phyloP scores from a whole-genome alignment of 2,329 filamentous ascomycete species.

The Cladosporium sp. region DNA sequence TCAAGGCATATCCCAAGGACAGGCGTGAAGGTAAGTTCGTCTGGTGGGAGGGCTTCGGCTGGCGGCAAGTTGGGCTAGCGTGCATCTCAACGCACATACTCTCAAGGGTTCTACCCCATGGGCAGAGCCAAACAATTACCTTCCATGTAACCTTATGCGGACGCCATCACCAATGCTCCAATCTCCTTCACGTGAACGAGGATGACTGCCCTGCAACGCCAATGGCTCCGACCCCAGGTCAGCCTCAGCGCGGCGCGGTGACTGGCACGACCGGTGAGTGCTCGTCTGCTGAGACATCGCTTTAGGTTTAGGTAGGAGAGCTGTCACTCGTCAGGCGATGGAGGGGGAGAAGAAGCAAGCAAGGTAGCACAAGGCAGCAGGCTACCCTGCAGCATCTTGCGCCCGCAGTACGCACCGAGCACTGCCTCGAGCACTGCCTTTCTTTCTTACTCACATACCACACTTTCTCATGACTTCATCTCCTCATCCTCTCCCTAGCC shows the following conservation, averaged over 20 bases:
- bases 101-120: background rate
- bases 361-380: constrained; percentile 1
- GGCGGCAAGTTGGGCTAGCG: background rate
- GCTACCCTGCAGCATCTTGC: background rate
- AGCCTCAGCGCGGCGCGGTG: background rate
- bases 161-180: too few species aligned
- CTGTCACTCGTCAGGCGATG: background rate
- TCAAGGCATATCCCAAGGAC: background rate
- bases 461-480: background rate
- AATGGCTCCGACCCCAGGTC: background rate
- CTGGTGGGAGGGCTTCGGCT: background rate
- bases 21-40: background rate
- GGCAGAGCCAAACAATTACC: background rate
- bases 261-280: background rate
- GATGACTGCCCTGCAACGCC: background rate
- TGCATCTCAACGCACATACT: background rate
- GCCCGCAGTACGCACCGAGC: background rate
- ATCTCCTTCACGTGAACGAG: too few species aligned
- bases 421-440: background rate
- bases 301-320: background rate
- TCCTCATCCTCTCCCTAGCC: background rate
- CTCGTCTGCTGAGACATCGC: background rate
- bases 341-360: background rate
- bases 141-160: too few species aligned
- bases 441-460: background rate